Percentiles rank a stretch among this genome's conserved stretches.
Conservation (phyloP, 257 asterid genomes). For the Solanum virginianum region DNA sequence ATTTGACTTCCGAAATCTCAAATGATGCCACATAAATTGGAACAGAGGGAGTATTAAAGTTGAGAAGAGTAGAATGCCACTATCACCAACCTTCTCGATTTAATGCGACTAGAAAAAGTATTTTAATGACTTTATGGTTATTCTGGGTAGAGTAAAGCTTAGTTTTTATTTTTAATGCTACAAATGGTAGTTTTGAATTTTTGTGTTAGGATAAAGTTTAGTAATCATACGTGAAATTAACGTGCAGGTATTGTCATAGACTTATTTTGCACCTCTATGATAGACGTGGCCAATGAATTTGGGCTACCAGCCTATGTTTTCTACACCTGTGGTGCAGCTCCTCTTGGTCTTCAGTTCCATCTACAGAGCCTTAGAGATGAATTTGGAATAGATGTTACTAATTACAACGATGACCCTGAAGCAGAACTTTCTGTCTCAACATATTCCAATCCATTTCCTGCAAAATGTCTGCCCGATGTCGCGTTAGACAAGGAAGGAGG, state of each 20-base stretch:
- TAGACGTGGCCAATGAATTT: conserved; percentile 20
- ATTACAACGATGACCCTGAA: not conserved
- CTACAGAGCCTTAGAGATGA: conserved; percentile 15
- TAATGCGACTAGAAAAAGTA: not conserved
- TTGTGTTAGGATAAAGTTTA: not conserved
- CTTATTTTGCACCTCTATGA: conserved; percentile 12
- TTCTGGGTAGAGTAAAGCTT: not conserved
- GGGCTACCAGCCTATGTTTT: conserved; percentile 10
- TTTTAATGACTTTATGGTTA: not conserved
- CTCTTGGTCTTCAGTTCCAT: conserved; percentile 16
- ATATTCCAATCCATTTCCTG: conserved; percentile 5
- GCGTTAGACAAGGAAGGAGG: not conserved
- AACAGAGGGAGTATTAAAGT: not conserved
- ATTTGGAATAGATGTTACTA: not conserved
- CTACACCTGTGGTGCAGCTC: conserved; percentile 5
- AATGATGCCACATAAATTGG: not conserved
- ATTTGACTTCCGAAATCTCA: not conserved
- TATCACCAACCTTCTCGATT: not conserved
- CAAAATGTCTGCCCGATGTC: not conserved
- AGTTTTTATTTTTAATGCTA: not conserved
- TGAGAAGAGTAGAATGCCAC: not conserved
- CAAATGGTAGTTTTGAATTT: not conserved
- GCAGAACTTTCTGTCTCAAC: not conserved
- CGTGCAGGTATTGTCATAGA: not conserved
- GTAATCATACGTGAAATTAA: not conserved